Evolutionary conservation across 345 rosid species (phyloP).

Genomic region (Populus davidiana): DNA sequence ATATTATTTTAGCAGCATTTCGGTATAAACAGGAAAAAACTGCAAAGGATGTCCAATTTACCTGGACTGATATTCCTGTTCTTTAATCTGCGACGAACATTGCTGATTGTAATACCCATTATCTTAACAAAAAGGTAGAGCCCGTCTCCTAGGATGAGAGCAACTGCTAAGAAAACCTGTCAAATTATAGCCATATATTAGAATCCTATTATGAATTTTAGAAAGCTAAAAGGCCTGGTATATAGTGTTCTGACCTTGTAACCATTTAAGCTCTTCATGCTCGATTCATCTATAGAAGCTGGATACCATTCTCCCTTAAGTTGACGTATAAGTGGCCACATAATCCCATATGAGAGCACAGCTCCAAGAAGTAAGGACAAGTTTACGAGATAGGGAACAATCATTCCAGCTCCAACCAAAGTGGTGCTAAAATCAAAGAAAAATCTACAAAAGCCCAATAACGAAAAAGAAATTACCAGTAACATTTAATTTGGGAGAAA

Average conservation of each 20-base stretch:
- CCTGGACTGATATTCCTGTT: slow-evolving; percentile 31
- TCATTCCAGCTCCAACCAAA: slow-evolving; percentile 90
- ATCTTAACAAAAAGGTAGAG: slow-evolving; percentile 84
- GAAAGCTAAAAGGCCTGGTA: neutral
- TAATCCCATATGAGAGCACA: slow-evolving; percentile 67
- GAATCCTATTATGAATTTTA: neutral
- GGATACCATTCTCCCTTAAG: slow-evolving; percentile 85
- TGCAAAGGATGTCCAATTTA: neutral
- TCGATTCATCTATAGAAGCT: slow-evolving; percentile 54
- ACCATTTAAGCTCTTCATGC: slow-evolving; percentile 86
- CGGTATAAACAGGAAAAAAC: neutral
- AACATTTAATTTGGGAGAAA: too few relatives aligned
- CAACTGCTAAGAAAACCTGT: slow-evolving; percentile 72
- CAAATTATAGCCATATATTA: neutral
- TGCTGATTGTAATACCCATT: slow-evolving; percentile 43
- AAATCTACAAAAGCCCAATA: slow-evolving; percentile 42
- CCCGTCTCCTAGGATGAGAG: slow-evolving; percentile 88
- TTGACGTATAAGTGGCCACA: slow-evolving; percentile 81
- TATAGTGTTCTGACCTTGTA: slow-evolving; percentile 59
- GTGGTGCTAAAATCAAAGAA: slow-evolving; percentile 86
- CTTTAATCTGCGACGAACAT: slow-evolving; percentile 45
- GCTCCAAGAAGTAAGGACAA: slow-evolving; percentile 83
- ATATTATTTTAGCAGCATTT: too few relatives aligned
- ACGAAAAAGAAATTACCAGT: neutral
- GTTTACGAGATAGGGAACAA: slow-evolving; percentile 81